Evolutionary conservation across 306 rosid genomes (phyloP).

Genomic region (Vigna hirtella): DNA sequence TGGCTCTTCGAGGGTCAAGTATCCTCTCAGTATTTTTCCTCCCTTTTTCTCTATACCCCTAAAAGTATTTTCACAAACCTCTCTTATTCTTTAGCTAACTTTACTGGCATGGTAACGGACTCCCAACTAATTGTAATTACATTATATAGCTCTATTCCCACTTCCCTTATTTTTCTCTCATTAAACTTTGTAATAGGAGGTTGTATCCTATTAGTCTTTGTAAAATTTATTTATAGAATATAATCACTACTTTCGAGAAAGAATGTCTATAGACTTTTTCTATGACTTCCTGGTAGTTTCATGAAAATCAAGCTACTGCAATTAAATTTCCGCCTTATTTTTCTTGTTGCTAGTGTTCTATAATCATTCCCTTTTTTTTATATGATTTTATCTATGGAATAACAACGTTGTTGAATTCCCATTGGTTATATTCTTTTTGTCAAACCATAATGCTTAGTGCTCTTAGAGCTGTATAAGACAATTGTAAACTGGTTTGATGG

Average conservation of each 20-base stretch:
- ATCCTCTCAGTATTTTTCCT: too few species aligned
- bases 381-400: slow-evolving; percentile 25
- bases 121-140: too few species aligned
- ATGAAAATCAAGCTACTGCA: neutral
- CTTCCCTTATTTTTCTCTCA: too few species aligned
- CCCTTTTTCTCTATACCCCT: too few species aligned
- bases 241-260: slow-evolving; percentile 22
- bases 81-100: too few species aligned
- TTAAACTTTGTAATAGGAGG: too few species aligned
- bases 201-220: too few species aligned
- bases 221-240: slow-evolving; percentile 8
- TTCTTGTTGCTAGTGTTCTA: slow-evolving; percentile 7
- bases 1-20: too few species aligned
- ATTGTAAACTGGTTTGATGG: slow-evolving; percentile 42
- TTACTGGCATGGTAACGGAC: too few species aligned
- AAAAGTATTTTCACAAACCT: too few species aligned
- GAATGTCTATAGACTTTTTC: neutral
- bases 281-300: slow-evolving; percentile 25
- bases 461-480: slow-evolving; percentile 13
- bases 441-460: slow-evolving; percentile 21
- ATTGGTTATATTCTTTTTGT: slow-evolving; percentile 33
- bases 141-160: too few species aligned
- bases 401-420: slow-evolving; percentile 30
- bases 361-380: neutral
- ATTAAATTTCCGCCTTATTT: slow-evolving; percentile 34